Evolutionary conservation across 371 early-diverging fungal species (phyloP).

Genomic region (Mortierella polycephala): DNA sequence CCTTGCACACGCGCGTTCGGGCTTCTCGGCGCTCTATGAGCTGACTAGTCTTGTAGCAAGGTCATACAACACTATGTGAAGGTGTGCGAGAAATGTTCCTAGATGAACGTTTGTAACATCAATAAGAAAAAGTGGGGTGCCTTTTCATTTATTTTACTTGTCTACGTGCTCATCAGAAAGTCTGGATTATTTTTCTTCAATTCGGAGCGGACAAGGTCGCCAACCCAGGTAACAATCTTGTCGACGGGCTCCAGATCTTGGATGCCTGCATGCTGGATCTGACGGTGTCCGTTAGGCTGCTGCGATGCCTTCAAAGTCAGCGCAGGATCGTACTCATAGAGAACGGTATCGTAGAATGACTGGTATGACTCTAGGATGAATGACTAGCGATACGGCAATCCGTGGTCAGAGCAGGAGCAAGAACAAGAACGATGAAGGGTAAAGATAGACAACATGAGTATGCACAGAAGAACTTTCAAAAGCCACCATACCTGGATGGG

Average conservation of each 20-base stretch:
- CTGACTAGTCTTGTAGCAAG: no score
- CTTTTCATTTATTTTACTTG: no score
- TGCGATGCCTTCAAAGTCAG: slow-evolving; percentile 34
- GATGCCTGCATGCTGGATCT: slow-evolving; percentile 44
- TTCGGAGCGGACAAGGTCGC: slow-evolving; percentile 30
- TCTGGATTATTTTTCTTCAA: slow-evolving; percentile 39
- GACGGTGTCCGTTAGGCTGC: slow-evolving; percentile 24
- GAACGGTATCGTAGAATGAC: slow-evolving; percentile 66
- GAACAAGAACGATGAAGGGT: background rate
- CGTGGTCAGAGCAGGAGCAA: background rate
- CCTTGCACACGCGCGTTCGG: no score
- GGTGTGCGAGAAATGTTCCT: no score
- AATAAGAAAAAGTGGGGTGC: no score
- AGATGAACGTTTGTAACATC: no score
- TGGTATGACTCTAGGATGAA: slow-evolving; percentile 77
- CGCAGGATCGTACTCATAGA: slow-evolving; percentile 62
- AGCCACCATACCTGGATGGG: slow-evolving; percentile 72
- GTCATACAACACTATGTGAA: no score
- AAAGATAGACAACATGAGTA: background rate
- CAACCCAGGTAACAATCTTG: slow-evolving; percentile 36
- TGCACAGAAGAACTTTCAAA: background rate
- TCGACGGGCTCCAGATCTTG: slow-evolving; percentile 31
- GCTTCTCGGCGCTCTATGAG: no score
- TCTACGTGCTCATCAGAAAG: slow-evolving; percentile 14
- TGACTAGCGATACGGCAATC: slow-evolving; percentile 50